Conservation (phyloP, 805 yeast genomes). For the Blastobotrys terrestris region DNA sequence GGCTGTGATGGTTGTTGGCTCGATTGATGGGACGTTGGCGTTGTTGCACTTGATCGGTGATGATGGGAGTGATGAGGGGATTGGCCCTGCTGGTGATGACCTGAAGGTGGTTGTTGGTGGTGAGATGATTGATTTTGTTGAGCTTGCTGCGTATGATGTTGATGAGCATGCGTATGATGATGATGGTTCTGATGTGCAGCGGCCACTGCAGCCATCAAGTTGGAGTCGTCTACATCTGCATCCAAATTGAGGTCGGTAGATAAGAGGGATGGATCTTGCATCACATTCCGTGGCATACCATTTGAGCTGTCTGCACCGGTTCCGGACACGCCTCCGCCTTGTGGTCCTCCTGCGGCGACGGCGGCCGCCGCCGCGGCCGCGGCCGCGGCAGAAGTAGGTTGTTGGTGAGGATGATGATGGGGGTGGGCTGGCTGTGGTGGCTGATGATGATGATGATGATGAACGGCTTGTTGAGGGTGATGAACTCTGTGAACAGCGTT, state of each 20-base stretch:
- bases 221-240: constrained; percentile 38
- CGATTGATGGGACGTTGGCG: constrained; percentile 2
- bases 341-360: too few species aligned
- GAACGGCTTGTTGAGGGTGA: background rate
- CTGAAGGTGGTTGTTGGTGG: constrained; percentile 18
- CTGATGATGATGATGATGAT: constrained; percentile 12
- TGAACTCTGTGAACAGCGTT: constrained; percentile 1
- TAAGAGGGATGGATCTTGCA: background rate
- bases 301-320: background rate
- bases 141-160: constrained; percentile 1
- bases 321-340: background rate
- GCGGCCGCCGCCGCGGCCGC: constrained; percentile 10
- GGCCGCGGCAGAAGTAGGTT: constrained; percentile 2
- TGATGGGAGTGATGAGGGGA: constrained; percentile 5
- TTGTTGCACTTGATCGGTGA: background rate
- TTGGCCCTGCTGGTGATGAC: constrained; percentile 2
- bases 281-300: background rate
- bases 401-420: background rate
- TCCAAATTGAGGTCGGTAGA: constrained; percentile 25
- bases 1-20: constrained; percentile 5
- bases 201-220: constrained; percentile 52
- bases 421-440: constrained; percentile 1
- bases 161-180: constrained; percentile 18
- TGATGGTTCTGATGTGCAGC: constrained; percentile 40
- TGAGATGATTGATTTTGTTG: constrained; percentile 7